phyloP scores from a whole-genome alignment of 2,329 filamentous ascomycete species.

The Fusarium dlaminii region DNA sequence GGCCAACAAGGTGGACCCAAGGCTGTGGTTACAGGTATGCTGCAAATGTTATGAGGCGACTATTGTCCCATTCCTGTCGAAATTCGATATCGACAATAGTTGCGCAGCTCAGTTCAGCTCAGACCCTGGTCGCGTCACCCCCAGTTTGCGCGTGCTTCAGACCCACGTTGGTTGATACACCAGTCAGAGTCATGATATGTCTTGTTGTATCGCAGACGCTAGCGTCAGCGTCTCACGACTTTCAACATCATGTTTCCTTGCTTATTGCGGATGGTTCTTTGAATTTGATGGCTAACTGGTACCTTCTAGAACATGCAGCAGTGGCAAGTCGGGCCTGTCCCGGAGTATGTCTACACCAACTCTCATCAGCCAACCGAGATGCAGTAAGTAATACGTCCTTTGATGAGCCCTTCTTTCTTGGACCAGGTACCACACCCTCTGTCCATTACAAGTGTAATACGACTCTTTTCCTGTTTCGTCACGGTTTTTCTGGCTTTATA shows the following conservation, averaged over 20 bases:
- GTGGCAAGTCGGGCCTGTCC: constrained; percentile 69
- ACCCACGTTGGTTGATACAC: constrained; percentile 39
- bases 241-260: constrained; percentile 16
- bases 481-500: constrained; percentile 13
- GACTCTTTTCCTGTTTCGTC: constrained; percentile 31
- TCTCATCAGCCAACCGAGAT: constrained; percentile 65
- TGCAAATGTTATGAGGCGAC: background rate
- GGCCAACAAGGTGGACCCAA: background rate
- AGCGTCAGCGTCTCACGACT: constrained; percentile 18
- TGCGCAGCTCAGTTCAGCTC: constrained; percentile 23
- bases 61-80: background rate
- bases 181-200: constrained; percentile 30
- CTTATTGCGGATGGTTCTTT: constrained; percentile 2
- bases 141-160: constrained; percentile 37
- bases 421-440: constrained; percentile 22
- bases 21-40: background rate
- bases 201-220: constrained; percentile 17
- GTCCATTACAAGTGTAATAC: constrained; percentile 29
- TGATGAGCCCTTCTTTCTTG: constrained; percentile 47
- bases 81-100: constrained; percentile 22
- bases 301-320: constrained; percentile 64
- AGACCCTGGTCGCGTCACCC: constrained; percentile 42
- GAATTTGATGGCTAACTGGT: constrained; percentile 34
- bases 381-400: constrained; percentile 66
- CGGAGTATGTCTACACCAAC: constrained; percentile 67